Evolutionary conservation across 768 basidiomycete species (phyloP), one percentile per base, ranked within the genome.

Genomic region (Harrya chromipes): DNA sequence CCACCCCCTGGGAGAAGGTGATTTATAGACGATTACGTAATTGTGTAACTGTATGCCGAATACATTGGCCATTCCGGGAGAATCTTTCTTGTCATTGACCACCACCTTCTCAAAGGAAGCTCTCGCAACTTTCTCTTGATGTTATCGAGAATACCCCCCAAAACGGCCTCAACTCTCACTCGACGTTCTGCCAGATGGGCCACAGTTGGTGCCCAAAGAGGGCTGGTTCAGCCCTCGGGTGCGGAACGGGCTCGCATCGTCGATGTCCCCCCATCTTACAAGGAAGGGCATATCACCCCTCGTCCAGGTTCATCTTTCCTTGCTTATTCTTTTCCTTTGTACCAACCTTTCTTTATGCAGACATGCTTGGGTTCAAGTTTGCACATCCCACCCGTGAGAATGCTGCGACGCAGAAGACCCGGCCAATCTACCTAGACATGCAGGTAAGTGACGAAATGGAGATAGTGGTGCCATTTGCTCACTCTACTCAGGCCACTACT

Each of bases 341-440:
- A n/a, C 20, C n/a, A 45, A 47, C 33, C 20, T 36, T 38, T 35
- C 21, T 38, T 37, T 47, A 52, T 54, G 6, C 56, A 92, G 91
- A 92, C 62, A 91, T 92, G 87, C 79, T 91, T 52, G 90, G 91
- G 6, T 94, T 94, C 68, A 92, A 89, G 68, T 72, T 93, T 13
- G 84, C 83, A 58, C 70, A 77, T 43, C 80, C 82, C 33, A 74
- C 67, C 46, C 78, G 80, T 40, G 85, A 87, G 63, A 79, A 73
- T 39, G 74, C 77, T 10, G 50, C 77, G 43, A 72, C 75, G 42
- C 78, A 78, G 47, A 87, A 85, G 69, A 76, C 78, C 24, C 80
- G 93, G 26, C 94, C 97, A 16, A 97, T 99, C 56, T 99, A 99
- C 70, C 82, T 99, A 41, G 97, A 99, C 70, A 89, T 95, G 90